phyloP scores from a whole-genome alignment of 2,329 filamentous ascomycete genomes.

The Nemania diffusa region DNA sequence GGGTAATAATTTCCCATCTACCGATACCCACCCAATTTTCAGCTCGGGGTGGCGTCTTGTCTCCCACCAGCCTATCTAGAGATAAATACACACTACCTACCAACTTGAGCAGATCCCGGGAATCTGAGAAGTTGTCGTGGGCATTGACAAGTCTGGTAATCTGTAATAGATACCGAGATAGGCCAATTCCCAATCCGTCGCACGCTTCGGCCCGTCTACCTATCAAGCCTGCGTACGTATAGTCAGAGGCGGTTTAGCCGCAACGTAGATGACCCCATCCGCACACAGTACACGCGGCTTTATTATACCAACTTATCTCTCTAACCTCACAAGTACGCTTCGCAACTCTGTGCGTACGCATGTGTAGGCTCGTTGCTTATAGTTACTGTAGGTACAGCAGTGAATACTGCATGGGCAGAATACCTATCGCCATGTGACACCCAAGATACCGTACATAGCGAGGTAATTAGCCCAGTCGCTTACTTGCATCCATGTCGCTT shows the following conservation, averaged over 20 bases:
- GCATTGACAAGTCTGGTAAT: background rate
- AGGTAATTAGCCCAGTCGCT: background rate
- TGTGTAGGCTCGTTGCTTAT: background rate
- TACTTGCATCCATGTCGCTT: background rate
- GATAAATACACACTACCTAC: background rate
- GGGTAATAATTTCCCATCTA: background rate
- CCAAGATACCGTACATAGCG: background rate
- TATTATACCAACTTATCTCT: too few relatives aligned
- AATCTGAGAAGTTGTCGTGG: background rate
- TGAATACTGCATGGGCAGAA: background rate
- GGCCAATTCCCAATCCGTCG: constrained; percentile 2
- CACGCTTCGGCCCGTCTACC: constrained; percentile 32
- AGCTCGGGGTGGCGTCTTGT: background rate
- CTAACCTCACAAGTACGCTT: background rate
- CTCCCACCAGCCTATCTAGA: background rate
- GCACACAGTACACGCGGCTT: background rate
- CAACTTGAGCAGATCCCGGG: background rate
- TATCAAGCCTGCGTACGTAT: constrained; percentile 12
- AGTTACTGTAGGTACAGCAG: background rate
- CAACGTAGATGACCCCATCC: background rate
- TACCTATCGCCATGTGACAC: background rate
- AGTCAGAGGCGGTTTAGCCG: constrained; percentile 3
- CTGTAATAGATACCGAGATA: background rate
- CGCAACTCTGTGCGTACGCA: background rate
- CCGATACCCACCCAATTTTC: background rate